Conservation (phyloP, 352 stramenopile species). For the Phytophthora idaei region DNA sequence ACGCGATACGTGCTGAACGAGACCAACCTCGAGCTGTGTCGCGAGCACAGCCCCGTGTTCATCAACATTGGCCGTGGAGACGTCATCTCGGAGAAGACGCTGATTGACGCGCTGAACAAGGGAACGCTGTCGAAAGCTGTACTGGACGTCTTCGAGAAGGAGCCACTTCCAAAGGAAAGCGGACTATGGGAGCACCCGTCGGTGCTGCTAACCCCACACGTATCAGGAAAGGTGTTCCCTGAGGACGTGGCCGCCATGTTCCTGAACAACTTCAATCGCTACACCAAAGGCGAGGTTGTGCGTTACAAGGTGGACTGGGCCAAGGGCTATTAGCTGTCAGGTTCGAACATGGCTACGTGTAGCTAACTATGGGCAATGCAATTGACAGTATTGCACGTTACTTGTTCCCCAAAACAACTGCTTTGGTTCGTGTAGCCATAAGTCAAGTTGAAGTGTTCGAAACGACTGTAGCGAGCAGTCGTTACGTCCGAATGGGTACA, state of each 20-base stretch:
- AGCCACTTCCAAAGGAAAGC: conserved; percentile 57
- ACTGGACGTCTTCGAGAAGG: conserved; percentile 69
- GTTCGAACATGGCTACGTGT: background rate
- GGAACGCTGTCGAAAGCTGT: conserved; percentile 62
- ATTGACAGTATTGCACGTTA: background rate
- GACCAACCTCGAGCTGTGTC: conserved; percentile 48
- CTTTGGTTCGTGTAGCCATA: background rate
- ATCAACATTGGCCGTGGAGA: conserved; percentile 90
- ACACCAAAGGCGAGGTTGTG: conserved; percentile 42
- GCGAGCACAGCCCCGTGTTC: conserved; percentile 66
- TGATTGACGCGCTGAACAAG: conserved; percentile 71
- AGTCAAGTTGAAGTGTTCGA: conserved; percentile 12
- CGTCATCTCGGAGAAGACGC: conserved; percentile 61
- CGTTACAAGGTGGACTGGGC: conserved; percentile 58
- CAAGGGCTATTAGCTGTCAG: conserved; percentile 52
- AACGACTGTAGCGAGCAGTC: conserved; percentile 7
- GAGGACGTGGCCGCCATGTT: conserved; percentile 84
- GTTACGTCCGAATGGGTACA: conserved; percentile 9
- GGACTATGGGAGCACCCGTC: conserved; percentile 62
- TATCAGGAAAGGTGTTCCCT: conserved; percentile 75
- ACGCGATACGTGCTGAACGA: conserved; percentile 72
- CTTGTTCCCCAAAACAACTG: too few relatives aligned
- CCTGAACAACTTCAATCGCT: conserved; percentile 58
- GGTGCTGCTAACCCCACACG: conserved; percentile 83
- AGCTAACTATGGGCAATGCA: background rate